Percentiles rank a stretch among this genome's conserved stretches.
These are phyloP conservation scores for Benincasa hispida DNA, from an alignment of 306 rosid species.

Conservation along the genomic window DNA sequence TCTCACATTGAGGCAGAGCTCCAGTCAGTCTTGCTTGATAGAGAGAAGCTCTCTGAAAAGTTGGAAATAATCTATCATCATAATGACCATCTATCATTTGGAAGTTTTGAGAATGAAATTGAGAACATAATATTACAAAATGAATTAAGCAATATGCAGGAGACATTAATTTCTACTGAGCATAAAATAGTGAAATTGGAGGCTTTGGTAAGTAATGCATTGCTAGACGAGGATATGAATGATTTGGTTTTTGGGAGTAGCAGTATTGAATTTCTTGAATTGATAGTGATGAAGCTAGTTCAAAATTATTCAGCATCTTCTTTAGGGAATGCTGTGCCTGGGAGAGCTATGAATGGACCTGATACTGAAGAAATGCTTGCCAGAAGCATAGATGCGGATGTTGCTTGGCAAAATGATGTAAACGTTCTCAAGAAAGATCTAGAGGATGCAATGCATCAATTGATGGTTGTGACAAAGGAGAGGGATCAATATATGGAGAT, in stretches of 20 bases:
- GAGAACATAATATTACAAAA: slow-evolving; percentile 46
- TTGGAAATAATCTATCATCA: slow-evolving; percentile 33
- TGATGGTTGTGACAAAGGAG: slow-evolving; percentile 49
- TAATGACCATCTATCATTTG: slow-evolving; percentile 33
- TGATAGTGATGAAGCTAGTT: slow-evolving; percentile 48
- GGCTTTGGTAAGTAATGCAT: slow-evolving; percentile 41
- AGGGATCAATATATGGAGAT: slow-evolving; percentile 45
- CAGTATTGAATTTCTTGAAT: slow-evolving; percentile 56
- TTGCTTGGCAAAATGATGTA: slow-evolving; percentile 23
- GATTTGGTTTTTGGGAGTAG: slow-evolving; percentile 32
- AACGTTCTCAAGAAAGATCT: slow-evolving; percentile 51
- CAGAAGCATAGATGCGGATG: slow-evolving; percentile 27
- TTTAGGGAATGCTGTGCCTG: slow-evolving; percentile 20
- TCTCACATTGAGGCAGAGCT: slow-evolving; percentile 51
- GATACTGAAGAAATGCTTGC: slow-evolving; percentile 23
- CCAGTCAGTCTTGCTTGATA: slow-evolving; percentile 35
- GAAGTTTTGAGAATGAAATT: slow-evolving; percentile 36
- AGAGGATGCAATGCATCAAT: slow-evolving; percentile 52
- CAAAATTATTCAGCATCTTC: slow-evolving; percentile 37
- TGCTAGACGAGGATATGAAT: slow-evolving; percentile 32
- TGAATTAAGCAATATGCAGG: slow-evolving; percentile 41
- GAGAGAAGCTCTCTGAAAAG: slow-evolving; percentile 47
- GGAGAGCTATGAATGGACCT: slow-evolving; percentile 16
- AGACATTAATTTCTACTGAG: slow-evolving; percentile 33
- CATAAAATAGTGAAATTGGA: slow-evolving; percentile 45